Conservation (phyloP, 441 rosid species). For the Metrosideros polymorpha region DNA sequence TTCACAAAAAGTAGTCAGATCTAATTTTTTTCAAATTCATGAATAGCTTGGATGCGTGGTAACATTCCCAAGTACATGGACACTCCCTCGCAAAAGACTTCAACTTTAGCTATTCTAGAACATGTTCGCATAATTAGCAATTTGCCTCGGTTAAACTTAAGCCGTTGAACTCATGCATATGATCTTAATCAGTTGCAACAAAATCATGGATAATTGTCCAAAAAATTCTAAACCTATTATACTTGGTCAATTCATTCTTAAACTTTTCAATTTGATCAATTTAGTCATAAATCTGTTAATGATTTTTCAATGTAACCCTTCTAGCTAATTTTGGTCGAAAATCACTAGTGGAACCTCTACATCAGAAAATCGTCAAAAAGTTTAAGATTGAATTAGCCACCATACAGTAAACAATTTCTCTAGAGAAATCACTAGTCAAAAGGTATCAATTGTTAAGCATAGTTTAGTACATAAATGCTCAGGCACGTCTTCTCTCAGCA, state of each 20-base stretch:
- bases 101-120: neutral
- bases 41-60: neutral
- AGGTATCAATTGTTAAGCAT: neutral
- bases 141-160: neutral
- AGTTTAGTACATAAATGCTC: neutral
- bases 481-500: neutral
- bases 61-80: neutral
- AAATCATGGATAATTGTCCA: neutral
- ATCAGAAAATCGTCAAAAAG: neutral
- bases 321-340: neutral
- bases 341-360: neutral
- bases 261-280: neutral
- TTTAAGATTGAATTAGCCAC: neutral
- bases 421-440: neutral
- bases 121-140: neutral
- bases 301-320: neutral
- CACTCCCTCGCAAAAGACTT: neutral
- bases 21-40: neutral
- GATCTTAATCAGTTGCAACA: neutral
- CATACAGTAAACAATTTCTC: neutral
- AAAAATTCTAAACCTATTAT: neutral
- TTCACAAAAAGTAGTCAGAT: neutral
- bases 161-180: neutral
- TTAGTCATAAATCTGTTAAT: neutral
- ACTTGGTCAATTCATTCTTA: neutral